These are phyloP conservation scores for Aspergillus glaucus DNA, from an alignment of 2,329 filamentous ascomycete genomes.

Conservation along the genomic window DNA sequence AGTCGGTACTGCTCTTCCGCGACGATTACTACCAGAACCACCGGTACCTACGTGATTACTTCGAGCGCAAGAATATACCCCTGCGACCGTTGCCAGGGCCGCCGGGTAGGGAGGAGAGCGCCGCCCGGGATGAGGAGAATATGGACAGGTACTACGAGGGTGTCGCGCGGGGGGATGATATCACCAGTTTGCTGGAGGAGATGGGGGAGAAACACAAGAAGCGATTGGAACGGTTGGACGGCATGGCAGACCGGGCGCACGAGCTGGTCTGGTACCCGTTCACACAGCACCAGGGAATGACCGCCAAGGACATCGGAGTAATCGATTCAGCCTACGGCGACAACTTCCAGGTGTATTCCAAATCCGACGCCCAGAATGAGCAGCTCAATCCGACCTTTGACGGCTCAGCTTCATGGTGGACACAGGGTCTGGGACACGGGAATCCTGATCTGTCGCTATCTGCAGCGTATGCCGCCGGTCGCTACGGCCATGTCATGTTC, in stretches of 20 bases:
- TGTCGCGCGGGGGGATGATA: conserved; percentile 32
- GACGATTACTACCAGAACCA: conserved; percentile 63
- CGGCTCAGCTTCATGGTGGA: conserved; percentile 87
- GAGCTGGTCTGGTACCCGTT: conserved; percentile 78
- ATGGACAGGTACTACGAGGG: conserved; percentile 61
- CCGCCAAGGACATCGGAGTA: conserved; percentile 57
- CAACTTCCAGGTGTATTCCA: conserved; percentile 61
- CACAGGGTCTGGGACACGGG: conserved; percentile 76
- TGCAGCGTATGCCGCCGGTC: conserved; percentile 72
- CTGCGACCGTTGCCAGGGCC: conserved; percentile 55
- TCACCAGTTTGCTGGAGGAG: conserved; percentile 44
- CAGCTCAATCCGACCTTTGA: conserved; percentile 66
- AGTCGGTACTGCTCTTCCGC: conserved; percentile 62
- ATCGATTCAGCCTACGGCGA: conserved; percentile 79
- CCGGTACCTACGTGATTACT: conserved; percentile 62
- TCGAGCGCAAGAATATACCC: conserved; percentile 52
- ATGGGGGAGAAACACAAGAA: conserved; percentile 50
- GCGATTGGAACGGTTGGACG: conserved; percentile 54
- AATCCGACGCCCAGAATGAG: conserved; percentile 10
- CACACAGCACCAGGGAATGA: conserved; percentile 66
- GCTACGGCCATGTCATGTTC: conserved; percentile 87
- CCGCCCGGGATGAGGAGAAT: conserved; percentile 45
- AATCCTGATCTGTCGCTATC: conserved; percentile 66
- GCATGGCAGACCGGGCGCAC: conserved; percentile 57
- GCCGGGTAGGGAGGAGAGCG: conserved; percentile 28